Evolutionary conservation across 2,329 filamentous ascomycete genomes (phyloP), one percentile per base, ranked within the genome.

Genomic region (Gyromitra esculenta): DNA sequence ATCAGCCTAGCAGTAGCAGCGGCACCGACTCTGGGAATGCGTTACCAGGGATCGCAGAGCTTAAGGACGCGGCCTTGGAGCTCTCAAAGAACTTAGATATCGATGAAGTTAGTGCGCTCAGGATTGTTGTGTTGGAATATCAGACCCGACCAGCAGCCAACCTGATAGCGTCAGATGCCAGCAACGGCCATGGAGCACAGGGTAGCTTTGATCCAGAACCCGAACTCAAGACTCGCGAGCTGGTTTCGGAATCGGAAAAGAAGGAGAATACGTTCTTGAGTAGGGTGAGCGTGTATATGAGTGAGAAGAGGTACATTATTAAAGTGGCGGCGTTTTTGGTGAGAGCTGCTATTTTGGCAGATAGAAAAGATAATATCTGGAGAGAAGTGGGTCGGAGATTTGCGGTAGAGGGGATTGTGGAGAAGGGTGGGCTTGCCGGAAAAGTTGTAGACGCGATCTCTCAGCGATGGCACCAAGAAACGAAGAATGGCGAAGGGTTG

Each of bases 31-130:
- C 64, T 80, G 87, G 88, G 52, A 92, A 91, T 82, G 89, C 56
- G 18, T 48, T 76, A 66, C 72, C 79, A 52, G 45, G 94, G 81
- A 86, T 97, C 79, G 89, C 91, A 50, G 86, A 91, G 81, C 89
- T 98, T 82, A 97, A 97, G 84, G 88, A 89, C 60, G 94, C 98
- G 85, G 89, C 93, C 43, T 83, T 91, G 80, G 98, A 94, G 94
- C 86, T 99, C 78, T 94, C 93, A 83, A 89, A 91, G 81, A 89
- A 91, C 81, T 89, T 90, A 65, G 87, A 89, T 57, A 89, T 97
- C 79, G 93, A 96, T 83, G 90, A 97, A 83, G 86, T 96, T 56
- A 89, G 91, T 11, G 94, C 95, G 35, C 86, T 99, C 81, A 89
- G 96, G 76, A 87, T 97, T 56, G 91, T 91, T 1, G 85, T 96